These are phyloP conservation scores for Melocanna baccifera DNA, from an alignment of 176 grass and related monocot species.

Conservation along the genomic window DNA sequence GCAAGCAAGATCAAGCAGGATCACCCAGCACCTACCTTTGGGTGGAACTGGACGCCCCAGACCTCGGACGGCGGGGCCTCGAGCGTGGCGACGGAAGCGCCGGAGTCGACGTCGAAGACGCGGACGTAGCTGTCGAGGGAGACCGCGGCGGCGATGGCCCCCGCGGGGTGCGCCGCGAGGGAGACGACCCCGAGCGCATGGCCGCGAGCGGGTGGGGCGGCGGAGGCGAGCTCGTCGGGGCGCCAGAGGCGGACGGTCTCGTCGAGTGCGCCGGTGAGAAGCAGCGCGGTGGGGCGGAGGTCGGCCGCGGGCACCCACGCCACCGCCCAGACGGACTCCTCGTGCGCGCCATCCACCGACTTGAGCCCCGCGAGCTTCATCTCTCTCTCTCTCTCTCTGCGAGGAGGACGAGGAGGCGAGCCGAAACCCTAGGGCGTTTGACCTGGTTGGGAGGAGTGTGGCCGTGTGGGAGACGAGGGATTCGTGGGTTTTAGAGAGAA, in stretches of 20 bases:
- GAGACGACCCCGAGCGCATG: slow-evolving; percentile 77
- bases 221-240: slow-evolving; percentile 66
- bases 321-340: slow-evolving; percentile 93
- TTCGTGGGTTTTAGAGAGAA: slow-evolving; percentile 17
- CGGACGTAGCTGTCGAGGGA: slow-evolving; percentile 75
- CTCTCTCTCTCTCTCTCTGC: background rate
- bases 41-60: slow-evolving; percentile 92
- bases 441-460: background rate
- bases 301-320: slow-evolving; percentile 64
- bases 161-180: slow-evolving; percentile 63
- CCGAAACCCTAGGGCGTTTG: slow-evolving; percentile 36
- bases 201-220: slow-evolving; percentile 21
- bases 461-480: background rate
- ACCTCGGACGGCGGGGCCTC: slow-evolving; percentile 80
- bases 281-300: slow-evolving; percentile 49
- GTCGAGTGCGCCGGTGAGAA: slow-evolving; percentile 79
- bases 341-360: slow-evolving; percentile 68
- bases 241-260: slow-evolving; percentile 75
- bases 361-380: slow-evolving; percentile 94
- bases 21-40: slow-evolving; percentile 46
- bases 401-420: background rate
- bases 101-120: slow-evolving; percentile 77
- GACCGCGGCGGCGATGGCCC: slow-evolving; percentile 61
- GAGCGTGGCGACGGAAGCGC: slow-evolving; percentile 63
- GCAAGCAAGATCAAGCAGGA: background rate